Percentiles rank a stretch among this genome's conserved stretches.
Conservation (phyloP, 83 land plant genomes). For the Diphasiastrum complanatum region DNA sequence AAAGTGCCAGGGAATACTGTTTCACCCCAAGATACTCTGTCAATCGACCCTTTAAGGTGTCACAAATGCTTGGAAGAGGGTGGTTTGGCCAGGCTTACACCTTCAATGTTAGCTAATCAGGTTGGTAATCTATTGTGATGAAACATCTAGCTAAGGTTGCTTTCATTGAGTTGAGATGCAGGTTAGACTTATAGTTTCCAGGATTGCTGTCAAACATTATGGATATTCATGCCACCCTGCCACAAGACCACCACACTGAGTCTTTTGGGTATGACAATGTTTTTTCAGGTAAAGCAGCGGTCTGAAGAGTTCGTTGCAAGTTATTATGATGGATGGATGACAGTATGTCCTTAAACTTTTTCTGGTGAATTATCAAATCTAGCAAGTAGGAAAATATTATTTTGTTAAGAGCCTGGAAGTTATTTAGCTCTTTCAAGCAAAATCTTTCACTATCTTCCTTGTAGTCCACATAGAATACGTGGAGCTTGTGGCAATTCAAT, state of each 20-base stretch:
- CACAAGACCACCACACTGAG: too few relatives aligned
- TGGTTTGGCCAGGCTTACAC: constrained; percentile 41
- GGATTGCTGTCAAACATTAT: too few relatives aligned
- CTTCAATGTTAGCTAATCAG: constrained; percentile 81
- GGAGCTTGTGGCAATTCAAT: too few relatives aligned
- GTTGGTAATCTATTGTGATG: constrained; percentile 19
- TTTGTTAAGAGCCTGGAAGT: too few relatives aligned
- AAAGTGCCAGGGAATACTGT: constrained; percentile 20
- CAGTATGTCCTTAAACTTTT: constrained; percentile 37
- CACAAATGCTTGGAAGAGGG: constrained; percentile 56
- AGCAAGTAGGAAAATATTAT: neutral
- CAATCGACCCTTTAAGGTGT: constrained; percentile 44
- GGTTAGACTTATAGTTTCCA: too few relatives aligned
- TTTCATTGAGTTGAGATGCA: too few relatives aligned
- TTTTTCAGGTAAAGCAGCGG: constrained; percentile 67
- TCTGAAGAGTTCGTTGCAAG: constrained; percentile 63
- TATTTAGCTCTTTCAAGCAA: too few relatives aligned
- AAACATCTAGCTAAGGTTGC: neutral
- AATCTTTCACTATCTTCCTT: too few relatives aligned
- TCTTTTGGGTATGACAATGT: neutral
- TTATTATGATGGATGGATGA: constrained; percentile 77
- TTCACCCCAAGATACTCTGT: constrained; percentile 27
- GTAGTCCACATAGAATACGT: too few relatives aligned
- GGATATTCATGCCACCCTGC: too few relatives aligned
- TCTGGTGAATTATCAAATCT: neutral